A percentile compares a stretch with the other conserved stretches of the same genome.
These are phyloP conservation scores for Lathyrus oleraceus DNA, from an alignment of 306 rosid species.

Conservation along the genomic window DNA sequence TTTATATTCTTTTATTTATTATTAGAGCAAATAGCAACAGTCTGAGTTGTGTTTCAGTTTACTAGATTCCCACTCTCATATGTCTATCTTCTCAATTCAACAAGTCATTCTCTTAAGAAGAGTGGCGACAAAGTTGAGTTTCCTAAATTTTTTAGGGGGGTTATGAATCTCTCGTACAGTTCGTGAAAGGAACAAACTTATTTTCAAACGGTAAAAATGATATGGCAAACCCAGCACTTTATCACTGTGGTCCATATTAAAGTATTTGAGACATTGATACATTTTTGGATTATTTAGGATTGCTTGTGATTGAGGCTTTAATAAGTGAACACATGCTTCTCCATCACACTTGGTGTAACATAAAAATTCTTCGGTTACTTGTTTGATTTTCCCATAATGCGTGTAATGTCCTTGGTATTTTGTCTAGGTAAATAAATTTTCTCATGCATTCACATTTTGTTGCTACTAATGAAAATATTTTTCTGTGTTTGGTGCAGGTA, in stretches of 20 bases:
- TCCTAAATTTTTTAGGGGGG: slow-evolving; percentile 8
- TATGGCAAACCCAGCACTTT: neutral
- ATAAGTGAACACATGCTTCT: slow-evolving; percentile 10
- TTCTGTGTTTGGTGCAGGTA: slow-evolving; percentile 66
- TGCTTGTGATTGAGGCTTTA: slow-evolving; percentile 10
- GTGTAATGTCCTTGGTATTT: slow-evolving; percentile 20
- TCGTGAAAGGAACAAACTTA: neutral
- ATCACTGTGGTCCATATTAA: neutral
- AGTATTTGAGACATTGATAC: slow-evolving; percentile 18
- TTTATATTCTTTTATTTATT: neutral
- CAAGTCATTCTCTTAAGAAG: neutral
- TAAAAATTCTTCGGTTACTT: slow-evolving; percentile 21
- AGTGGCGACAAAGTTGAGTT: slow-evolving; percentile 26
- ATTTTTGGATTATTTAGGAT: slow-evolving; percentile 25
- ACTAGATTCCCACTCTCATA: slow-evolving; percentile 7
- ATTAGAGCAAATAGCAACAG: neutral
- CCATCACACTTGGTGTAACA: slow-evolving; percentile 4
- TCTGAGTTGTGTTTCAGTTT: slow-evolving; percentile 21
- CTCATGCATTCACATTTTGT: slow-evolving; percentile 19
- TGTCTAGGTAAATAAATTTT: slow-evolving; percentile 8
- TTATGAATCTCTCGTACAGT: neutral
- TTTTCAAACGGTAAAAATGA: neutral
- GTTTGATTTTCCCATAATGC: slow-evolving; percentile 24
- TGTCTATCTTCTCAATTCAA: slow-evolving; percentile 13
- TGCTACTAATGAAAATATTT: slow-evolving; percentile 30